phyloP scores from a whole-genome alignment of 163 green algal genomes.

The Prototheca cutis region DNA sequence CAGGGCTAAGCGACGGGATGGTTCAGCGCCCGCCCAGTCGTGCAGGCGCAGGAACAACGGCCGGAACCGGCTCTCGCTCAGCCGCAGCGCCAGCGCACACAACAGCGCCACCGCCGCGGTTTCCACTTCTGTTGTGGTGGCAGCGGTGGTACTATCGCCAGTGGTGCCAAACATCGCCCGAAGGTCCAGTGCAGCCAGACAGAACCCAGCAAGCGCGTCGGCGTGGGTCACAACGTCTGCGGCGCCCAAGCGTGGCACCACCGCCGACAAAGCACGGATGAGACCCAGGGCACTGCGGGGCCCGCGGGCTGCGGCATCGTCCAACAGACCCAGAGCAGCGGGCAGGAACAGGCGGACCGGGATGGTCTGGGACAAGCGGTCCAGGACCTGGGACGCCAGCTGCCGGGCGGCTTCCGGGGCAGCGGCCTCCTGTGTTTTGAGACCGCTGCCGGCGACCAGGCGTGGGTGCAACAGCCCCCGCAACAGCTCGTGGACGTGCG shows the following conservation, averaged over 20 bases:
- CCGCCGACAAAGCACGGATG: neutral
- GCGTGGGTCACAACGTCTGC: constrained; percentile 38
- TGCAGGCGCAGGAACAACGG: constrained; percentile 72
- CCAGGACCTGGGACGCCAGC: constrained; percentile 22
- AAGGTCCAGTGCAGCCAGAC: constrained; percentile 64
- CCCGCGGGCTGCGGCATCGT: neutral
- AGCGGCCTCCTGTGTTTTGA: constrained; percentile 7
- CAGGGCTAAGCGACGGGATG: constrained; percentile 35
- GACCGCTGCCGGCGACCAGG: constrained; percentile 7
- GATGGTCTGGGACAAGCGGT: constrained; percentile 30
- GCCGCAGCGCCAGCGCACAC: constrained; percentile 60
- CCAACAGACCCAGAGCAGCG: constrained; percentile 39
- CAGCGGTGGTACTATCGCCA: too few species aligned
- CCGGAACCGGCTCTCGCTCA: constrained; percentile 75
- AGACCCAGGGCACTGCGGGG: neutral
- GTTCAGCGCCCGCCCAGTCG: constrained; percentile 48
- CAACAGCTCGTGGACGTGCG: constrained; percentile 54
- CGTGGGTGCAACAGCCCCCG: constrained; percentile 40
- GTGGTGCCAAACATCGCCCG: constrained; percentile 21
- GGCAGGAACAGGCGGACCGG: constrained; percentile 56
- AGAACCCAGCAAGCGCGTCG: constrained; percentile 54
- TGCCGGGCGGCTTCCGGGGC: constrained; percentile 5
- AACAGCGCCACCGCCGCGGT: constrained; percentile 36
- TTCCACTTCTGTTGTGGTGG: constrained; percentile 20
- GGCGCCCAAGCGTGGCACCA: constrained; percentile 30